These are phyloP conservation scores for Boletus reticuloceps DNA, from an alignment of 768 basidiomycete species.

Conservation along the genomic window DNA sequence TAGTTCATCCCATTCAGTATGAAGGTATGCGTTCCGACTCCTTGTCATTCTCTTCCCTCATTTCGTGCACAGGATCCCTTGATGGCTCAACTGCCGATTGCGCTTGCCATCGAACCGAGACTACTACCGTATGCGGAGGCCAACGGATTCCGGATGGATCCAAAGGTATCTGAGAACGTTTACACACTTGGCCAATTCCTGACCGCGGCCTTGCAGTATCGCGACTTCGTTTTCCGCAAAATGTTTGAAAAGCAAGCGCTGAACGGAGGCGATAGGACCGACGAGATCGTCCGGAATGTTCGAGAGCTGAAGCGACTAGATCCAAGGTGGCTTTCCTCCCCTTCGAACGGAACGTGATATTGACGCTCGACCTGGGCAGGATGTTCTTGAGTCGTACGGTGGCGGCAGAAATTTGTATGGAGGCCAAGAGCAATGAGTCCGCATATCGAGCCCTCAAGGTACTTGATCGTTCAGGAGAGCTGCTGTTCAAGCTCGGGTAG, in stretches of 20 bases:
- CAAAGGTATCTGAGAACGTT: slow-evolving; percentile 47
- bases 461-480: slow-evolving; percentile 60
- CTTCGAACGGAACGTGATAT: neutral
- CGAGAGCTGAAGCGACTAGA: slow-evolving; percentile 71
- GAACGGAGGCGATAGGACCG: slow-evolving; percentile 49
- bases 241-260: slow-evolving; percentile 65
- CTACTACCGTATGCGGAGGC: slow-evolving; percentile 66
- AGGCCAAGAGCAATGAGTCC: slow-evolving; percentile 66
- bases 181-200: slow-evolving; percentile 6
- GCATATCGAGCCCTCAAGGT: slow-evolving; percentile 68
- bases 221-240: slow-evolving; percentile 83
- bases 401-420: slow-evolving; percentile 83
- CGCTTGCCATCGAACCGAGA: slow-evolving; percentile 72
- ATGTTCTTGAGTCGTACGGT: slow-evolving; percentile 84
- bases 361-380: slow-evolving; percentile 34
- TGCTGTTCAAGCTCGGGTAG: slow-evolving; percentile 70
- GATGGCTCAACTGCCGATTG: slow-evolving; percentile 74
- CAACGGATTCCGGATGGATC: slow-evolving; percentile 79
- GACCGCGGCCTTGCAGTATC: slow-evolving; percentile 48
- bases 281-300: slow-evolving; percentile 68
- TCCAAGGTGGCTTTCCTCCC: slow-evolving; percentile 45
- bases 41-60: slow-evolving; percentile 3
- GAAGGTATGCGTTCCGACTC: slow-evolving; percentile 44
- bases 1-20: slow-evolving; percentile 78
- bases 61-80: slow-evolving; percentile 53